These are phyloP conservation scores for Sicyos edulis DNA, from an alignment of 306 rosid species.

Conservation along the genomic window DNA sequence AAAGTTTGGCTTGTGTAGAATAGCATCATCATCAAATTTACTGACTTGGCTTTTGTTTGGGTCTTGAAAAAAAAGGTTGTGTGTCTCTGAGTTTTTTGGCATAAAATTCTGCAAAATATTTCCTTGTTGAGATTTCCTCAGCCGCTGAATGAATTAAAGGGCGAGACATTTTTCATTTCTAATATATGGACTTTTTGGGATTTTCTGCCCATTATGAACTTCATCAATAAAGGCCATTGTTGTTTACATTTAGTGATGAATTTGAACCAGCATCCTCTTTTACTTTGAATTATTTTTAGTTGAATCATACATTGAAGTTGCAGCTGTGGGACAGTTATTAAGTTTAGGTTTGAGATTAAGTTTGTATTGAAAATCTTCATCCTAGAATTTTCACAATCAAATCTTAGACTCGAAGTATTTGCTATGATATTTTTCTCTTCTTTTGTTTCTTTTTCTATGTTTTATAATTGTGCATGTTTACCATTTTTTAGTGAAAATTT, in stretches of 20 bases:
- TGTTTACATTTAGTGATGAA: neutral
- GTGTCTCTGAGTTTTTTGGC: constrained; percentile 16
- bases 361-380: neutral
- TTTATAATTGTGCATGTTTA: too few relatives aligned
- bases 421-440: too few relatives aligned
- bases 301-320: neutral
- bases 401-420: neutral
- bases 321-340: neutral
- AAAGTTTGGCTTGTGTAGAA: constrained; percentile 15
- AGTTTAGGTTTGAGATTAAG: neutral
- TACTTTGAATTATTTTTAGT: neutral
- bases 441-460: too few relatives aligned
- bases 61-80: neutral
- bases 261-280: neutral
- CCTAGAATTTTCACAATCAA: neutral
- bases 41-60: constrained; percentile 14
- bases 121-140: constrained; percentile 17
- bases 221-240: constrained; percentile 9
- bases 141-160: constrained; percentile 11
- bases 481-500: too few relatives aligned
- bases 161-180: constrained; percentile 13
- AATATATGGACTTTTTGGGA: constrained; percentile 14
- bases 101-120: constrained; percentile 14
- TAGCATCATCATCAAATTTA: constrained; percentile 14
- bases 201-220: neutral